Base-by-base conservation (phyloP, 208 protist genomes). In the Chromosphaera perkinsii region DNA sequence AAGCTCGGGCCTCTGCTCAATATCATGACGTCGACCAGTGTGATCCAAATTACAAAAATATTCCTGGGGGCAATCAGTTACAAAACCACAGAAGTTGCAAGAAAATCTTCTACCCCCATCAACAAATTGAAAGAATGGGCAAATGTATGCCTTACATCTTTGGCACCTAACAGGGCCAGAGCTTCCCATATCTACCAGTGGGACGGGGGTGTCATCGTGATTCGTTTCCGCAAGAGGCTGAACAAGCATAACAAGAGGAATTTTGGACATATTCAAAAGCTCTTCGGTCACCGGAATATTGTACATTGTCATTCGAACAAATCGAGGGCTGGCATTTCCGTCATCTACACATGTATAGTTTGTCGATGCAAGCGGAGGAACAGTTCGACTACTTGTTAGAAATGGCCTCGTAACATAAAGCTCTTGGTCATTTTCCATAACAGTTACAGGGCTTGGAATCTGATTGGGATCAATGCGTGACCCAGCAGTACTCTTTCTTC, bases 111-210 rank as follows among this genome's bases (percentile, higher is more conserved):
- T 70, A 43, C 91, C 91, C 66, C 91, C 82, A 42, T 94, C 79
- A 17, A 82, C 73, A 71, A 94, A 92, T 4, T 55, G 57, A 7
- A 86, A 79, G 69, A 90, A 84, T 39, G 83, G 87, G 63, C 86
- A 90, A 10, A 94, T 80, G 78, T 94, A 95, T 10, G 80, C 85
- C 56, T 90, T 85, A 75, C 91, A 95, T 55, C 90, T 47, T 22
- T 45, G 39, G 9, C 9, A 7, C 26, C 51, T 35, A 26, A 20
- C 14, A 20, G 7, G 14, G 12, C 9, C 20, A 56, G 12, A 35
- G 29, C 7, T 33, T 17, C 20, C 26, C 58, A 35, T 31, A 52
- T 51, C 42, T 14, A 51, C 51, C 7, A n/a, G 29, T 10, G 54
- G 52, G 9, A 48, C 26, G 33, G 47, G 32, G 42, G 66, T 84